These are phyloP conservation scores for Myriosclerotinia duriaeana DNA, from an alignment of 2,329 filamentous ascomycete species.

Conservation along the genomic window DNA sequence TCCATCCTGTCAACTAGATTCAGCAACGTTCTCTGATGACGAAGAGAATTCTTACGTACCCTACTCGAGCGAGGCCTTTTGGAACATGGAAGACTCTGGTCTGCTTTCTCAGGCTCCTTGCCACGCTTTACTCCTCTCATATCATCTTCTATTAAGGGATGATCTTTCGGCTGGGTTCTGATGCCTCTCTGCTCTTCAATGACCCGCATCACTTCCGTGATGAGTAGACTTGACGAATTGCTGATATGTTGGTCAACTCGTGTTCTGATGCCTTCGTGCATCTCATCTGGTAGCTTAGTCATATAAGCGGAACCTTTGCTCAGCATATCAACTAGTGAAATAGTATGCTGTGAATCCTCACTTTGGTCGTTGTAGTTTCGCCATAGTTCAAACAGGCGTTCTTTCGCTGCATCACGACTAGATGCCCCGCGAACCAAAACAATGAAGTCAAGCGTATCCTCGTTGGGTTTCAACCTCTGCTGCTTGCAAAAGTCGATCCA, in stretches of 20 bases:
- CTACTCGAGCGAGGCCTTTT: background rate
- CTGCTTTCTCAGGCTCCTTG: background rate
- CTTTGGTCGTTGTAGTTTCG: background rate
- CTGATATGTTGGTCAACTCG: background rate
- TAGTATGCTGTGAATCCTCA: background rate
- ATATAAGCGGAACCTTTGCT: slow-evolving; percentile 13
- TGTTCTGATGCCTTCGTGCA: background rate
- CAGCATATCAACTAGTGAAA: background rate
- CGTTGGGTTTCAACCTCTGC: background rate
- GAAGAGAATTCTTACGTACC: too few species aligned
- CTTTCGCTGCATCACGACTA: background rate
- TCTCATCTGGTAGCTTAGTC: background rate
- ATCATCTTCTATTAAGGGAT: background rate
- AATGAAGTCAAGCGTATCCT: background rate
- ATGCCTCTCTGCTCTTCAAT: background rate
- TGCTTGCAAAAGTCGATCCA: slow-evolving; percentile 24
- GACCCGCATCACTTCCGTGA: background rate
- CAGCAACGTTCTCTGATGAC: too few species aligned
- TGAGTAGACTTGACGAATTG: background rate
- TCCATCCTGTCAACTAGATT: background rate
- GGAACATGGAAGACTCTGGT: background rate
- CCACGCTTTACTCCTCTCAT: background rate
- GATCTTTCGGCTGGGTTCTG: background rate
- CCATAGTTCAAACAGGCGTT: background rate
- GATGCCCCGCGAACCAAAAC: too few species aligned